phyloP scores from a whole-genome alignment of 2,329 filamentous ascomycete genomes.

The Beauveria caledonica region DNA sequence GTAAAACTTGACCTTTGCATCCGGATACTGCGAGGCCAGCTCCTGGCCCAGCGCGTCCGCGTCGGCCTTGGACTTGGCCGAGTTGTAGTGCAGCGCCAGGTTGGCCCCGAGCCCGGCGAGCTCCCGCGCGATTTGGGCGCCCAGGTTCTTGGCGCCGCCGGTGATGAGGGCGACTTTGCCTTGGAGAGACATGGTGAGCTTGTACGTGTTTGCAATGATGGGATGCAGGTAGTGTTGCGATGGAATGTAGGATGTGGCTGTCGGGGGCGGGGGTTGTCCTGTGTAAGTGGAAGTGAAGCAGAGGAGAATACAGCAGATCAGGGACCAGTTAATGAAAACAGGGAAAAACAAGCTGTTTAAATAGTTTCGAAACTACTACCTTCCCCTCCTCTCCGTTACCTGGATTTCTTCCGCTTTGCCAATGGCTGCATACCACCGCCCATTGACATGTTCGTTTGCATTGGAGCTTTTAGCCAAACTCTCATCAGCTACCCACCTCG shows the following conservation, averaged over 20 bases:
- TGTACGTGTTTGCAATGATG: no score
- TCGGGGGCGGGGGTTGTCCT: not conserved
- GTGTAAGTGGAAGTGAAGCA: not conserved
- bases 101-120: slow-evolving; percentile 47
- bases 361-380: not conserved
- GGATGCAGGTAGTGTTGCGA: not conserved
- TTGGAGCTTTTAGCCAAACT: not conserved
- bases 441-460: not conserved
- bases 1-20: slow-evolving; percentile 30
- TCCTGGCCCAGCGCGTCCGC: slow-evolving; percentile 27
- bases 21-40: slow-evolving; percentile 25
- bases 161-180: slow-evolving; percentile 43
- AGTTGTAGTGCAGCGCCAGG: slow-evolving; percentile 51
- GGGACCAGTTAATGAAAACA: not conserved
- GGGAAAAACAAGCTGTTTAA: not conserved
- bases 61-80: slow-evolving; percentile 28
- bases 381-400: not conserved
- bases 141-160: slow-evolving; percentile 51
- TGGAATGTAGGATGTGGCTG: not conserved
- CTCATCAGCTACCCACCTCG: not conserved
- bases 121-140: slow-evolving; percentile 47
- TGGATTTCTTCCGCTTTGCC: not conserved
- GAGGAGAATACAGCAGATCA: not conserved
- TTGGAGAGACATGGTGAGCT: slow-evolving; percentile 24
- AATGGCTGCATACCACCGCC: not conserved